Evolutionary conservation across 1,284 basidiomycete species (phyloP), one percentile per base, ranked within the genome.

Genomic region (Melampsora larici-populina): DNA sequence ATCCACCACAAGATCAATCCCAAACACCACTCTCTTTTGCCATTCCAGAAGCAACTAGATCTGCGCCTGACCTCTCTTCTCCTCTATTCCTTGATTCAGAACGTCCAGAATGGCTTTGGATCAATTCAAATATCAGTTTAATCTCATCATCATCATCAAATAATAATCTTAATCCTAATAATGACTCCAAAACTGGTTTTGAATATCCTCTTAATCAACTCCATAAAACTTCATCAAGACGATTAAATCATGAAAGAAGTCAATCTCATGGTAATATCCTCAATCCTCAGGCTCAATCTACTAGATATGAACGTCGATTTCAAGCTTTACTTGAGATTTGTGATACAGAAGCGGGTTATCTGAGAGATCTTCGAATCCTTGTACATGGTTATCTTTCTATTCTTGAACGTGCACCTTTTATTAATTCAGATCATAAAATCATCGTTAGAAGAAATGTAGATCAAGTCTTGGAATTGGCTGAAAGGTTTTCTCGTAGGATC

Each of bases 241-340:
- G 18, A 49, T 17, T 49, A 24, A 11, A 36, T 60, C 55, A 33
- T 26, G 9, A 70, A 60, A 21, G 21, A 70, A 55, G 2, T 58
- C 26, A 8, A 26, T 31, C 48, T n/a, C 21, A n/a, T 55, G 21
- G 36, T 26, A 26, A 33, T 26, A 33, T 55, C 0, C 6, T 51
- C 26, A 18, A n/a, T n/a, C 40, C 21, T 43, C 15, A 40, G 63
- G 21, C 40, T 26, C 31, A 60, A 40, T 70, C 69, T 36, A 62
- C 51, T 49, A 51, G 55, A 62, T 43, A 69, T 33, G 17, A 69
- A 77, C 79, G 79, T 63, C 78, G 79, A 15, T 89, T 87, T 79
- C 89, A 92, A 80, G 90, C 90, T 1, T 86, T 93, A 78, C 86
- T 88, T 81, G 94, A 97, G 84, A 86, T 97, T 46, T 86, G 95